Evolutionary conservation across 768 basidiomycete genomes (phyloP).

Genomic region (Sistotremastrum niveocremeum): DNA sequence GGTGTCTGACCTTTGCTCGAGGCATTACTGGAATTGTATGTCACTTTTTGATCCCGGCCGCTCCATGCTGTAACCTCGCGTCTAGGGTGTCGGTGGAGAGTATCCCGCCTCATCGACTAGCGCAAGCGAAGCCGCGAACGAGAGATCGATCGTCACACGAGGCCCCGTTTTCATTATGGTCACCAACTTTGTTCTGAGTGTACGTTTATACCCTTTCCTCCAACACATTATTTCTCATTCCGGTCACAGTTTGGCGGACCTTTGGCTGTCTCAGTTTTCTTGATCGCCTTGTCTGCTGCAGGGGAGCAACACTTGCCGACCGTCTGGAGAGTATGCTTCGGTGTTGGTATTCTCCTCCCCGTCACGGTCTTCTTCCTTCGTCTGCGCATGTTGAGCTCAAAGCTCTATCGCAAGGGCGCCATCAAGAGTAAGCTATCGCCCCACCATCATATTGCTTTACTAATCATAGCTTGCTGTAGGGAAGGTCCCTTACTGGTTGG

Average conservation of each 20-base stretch:
- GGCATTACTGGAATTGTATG: constrained; percentile 56
- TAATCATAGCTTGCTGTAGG: constrained; percentile 16
- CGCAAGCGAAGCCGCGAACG: constrained; percentile 63
- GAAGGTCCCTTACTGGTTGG: constrained; percentile 46
- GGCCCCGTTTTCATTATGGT: constrained; percentile 69
- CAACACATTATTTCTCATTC: constrained; percentile 9
- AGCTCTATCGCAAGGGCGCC: constrained; percentile 47
- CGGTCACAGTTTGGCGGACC: constrained; percentile 45
- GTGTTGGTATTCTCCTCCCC: constrained; percentile 47
- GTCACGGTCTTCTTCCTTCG: constrained; percentile 61
- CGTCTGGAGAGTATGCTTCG: constrained; percentile 58
- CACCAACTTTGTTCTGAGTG: constrained; percentile 56
- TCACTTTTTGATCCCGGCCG: constrained; percentile 1
- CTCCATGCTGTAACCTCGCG: background rate
- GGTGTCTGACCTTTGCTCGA: constrained; percentile 61
- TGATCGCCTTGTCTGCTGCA: constrained; percentile 55
- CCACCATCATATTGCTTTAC: background rate
- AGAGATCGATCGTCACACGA: constrained; percentile 42
- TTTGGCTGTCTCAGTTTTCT: constrained; percentile 49
- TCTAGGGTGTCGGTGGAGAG: constrained; percentile 60
- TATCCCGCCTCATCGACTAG: constrained; percentile 62
- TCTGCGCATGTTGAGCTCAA: constrained; percentile 55
- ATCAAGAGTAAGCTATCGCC: constrained; percentile 37
- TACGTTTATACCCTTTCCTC: constrained; percentile 16
- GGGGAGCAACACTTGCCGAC: constrained; percentile 47